phyloP scores from a whole-genome alignment of 768 basidiomycete species.

The Phanerodontia chrysosporium region DNA sequence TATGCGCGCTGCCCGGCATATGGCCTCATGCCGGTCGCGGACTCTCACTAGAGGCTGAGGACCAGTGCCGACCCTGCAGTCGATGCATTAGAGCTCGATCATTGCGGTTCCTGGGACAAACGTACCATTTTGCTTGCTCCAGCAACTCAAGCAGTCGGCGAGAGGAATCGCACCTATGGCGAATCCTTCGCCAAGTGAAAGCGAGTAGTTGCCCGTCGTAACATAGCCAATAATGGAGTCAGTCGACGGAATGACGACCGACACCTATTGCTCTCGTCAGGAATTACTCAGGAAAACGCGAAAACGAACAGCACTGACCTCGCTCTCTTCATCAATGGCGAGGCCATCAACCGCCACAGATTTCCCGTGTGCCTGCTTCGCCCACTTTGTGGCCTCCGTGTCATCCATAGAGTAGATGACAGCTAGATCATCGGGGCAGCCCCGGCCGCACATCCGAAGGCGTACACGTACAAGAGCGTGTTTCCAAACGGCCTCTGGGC shows the following conservation, averaged over 20 bases:
- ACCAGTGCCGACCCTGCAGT: conserved; percentile 11
- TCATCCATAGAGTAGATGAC: conserved; percentile 63
- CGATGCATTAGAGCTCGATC: neutral
- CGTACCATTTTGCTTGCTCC: conserved; percentile 43
- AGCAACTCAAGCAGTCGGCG: conserved; percentile 43
- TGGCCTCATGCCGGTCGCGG: conserved; percentile 54
- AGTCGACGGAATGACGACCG: conserved; percentile 36
- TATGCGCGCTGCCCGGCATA: conserved; percentile 49
- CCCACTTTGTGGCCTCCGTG: conserved; percentile 47
- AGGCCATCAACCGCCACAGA: neutral
- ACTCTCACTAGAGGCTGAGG: conserved; percentile 51
- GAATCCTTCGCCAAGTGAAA: conserved; percentile 72
- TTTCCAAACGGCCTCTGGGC: conserved; percentile 44
- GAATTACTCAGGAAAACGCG: neutral
- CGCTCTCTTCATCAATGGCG: conserved; percentile 26
- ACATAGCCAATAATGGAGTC: conserved; percentile 70
- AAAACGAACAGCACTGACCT: conserved; percentile 16
- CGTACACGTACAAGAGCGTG: conserved; percentile 67
- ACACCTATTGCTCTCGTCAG: conserved; percentile 41
- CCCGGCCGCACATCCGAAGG: conserved; percentile 58
- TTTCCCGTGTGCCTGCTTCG: conserved; percentile 26
- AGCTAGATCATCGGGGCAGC: conserved; percentile 72
- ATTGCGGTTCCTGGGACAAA: neutral
- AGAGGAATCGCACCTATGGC: conserved; percentile 75
- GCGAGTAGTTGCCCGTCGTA: conserved; percentile 79